Base-by-base conservation (phyloP, 768 basidiomycete genomes). In the Amanita pseudoporphyria region DNA sequence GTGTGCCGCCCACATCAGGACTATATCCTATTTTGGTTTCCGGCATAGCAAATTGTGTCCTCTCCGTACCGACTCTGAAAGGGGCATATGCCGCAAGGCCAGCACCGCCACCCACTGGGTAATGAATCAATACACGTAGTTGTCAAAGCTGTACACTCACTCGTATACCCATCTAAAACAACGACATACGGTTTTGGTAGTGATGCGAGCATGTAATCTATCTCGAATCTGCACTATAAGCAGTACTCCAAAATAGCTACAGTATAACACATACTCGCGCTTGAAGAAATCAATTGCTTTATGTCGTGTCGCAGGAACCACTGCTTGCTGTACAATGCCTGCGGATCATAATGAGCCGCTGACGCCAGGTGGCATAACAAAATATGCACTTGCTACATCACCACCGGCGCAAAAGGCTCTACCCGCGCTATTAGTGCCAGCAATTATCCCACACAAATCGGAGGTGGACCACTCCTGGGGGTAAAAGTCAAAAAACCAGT, bases 371-470 rank as follows among this genome's bases (percentile, higher is more conserved):
- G 33, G 13, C 39, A 13, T 21, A 35, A 45, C 42, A 53, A 49
- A 39, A 26, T 53, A 72, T 84, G 66, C 57, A 94, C 95, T 71
- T 52, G 79, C 82, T 51, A 99, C 87, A 65, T 99, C 96, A 38
- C 96, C 96, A 12, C 96, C 96, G 5, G 89, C 85, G 59, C 93
- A 98, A 62, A 97, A 98, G 10, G 85, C 88, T 52, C 81, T 73
- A 3, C 83, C 85, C 10, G 66, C 64, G 19, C 87, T n/a, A n/a
- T n/a, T 87, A 28, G 77, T 75, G 30, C 84, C 86, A 32, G 90
- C 74, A 52, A 96, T 78, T 24, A 84, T 73, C 50, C 77, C 76
- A 56, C 81, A 81, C 6, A 89, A 73, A 44, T 83, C 76, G 24
- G 87, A 81, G 31, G 73, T 66, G 53, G 77, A 73, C 87, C 88